phyloP scores from a whole-genome alignment of 805 yeast genomes.

The Candida broadrunensis region DNA sequence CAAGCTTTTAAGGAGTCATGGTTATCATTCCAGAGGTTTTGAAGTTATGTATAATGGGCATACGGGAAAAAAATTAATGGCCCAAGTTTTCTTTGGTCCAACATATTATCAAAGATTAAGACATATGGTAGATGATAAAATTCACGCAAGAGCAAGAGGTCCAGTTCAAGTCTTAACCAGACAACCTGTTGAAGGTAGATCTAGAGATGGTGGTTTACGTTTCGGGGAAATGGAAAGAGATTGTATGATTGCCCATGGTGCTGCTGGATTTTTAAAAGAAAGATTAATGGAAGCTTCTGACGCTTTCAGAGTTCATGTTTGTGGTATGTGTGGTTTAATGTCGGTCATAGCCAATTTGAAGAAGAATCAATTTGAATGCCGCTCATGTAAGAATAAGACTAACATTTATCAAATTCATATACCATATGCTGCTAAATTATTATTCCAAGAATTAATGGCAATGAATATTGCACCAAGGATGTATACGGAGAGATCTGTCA shows the following conservation, averaged over 20 bases:
- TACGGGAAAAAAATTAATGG: conserved; percentile 96
- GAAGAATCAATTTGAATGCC: conserved; percentile 97
- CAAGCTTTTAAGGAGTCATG: conserved; percentile 86
- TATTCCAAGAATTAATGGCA: conserved; percentile 99
- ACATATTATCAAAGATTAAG: conserved; percentile 97
- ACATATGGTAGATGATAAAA: conserved; percentile 99
- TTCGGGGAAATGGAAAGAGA: conserved; percentile 99
- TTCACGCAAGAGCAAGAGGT: conserved; percentile 98
- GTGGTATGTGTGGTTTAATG: conserved; percentile 99
- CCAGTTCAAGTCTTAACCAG: conserved; percentile 97
- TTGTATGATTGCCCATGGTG: conserved; percentile 99
- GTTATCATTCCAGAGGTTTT: conserved; percentile 97
- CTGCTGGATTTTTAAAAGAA: conserved; percentile 96
- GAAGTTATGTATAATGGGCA: conserved; percentile 99
- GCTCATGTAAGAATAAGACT: conserved; percentile 97
- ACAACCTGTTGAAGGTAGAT: conserved; percentile 99
- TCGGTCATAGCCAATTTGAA: conserved; percentile 95
- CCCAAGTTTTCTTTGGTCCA: conserved; percentile 99
- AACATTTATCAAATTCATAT: conserved; percentile 96
- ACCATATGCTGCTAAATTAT: conserved; percentile 96
- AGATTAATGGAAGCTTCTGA: conserved; percentile 98
- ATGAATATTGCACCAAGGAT: conserved; percentile 98
- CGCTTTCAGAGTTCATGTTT: conserved; percentile 96
- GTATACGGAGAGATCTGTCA: conserved; percentile 86
- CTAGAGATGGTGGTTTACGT: conserved; percentile 98